A percentile compares a stretch with the other conserved stretches of the same genome.
Evolutionary conservation across 2,329 filamentous ascomycete genomes (phyloP).

Genomic region (Truncatella angustata): DNA sequence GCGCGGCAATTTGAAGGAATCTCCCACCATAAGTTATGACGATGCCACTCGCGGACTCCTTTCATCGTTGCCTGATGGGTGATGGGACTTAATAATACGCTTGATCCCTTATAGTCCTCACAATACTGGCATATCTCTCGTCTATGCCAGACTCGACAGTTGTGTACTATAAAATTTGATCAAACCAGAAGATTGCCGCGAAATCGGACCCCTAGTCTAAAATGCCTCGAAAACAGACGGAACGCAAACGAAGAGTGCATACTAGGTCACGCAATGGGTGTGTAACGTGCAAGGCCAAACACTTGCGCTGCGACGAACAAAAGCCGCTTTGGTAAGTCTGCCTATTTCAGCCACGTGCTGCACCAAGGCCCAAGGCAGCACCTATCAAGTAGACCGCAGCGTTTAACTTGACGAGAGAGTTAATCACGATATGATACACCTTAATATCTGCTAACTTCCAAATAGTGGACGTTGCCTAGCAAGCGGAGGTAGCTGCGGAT

Average conservation of each 20-base stretch:
- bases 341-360: neutral
- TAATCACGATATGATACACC: too few species aligned
- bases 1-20: neutral
- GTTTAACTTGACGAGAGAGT: too few species aligned
- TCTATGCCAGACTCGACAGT: neutral
- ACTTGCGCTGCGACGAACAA: slow-evolving; percentile 24
- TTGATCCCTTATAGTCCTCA: neutral
- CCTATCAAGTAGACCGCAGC: too few species aligned
- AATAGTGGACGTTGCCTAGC: slow-evolving; percentile 23
- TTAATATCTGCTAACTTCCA: slow-evolving; percentile 13
- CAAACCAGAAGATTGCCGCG: too few species aligned
- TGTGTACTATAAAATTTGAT: too few species aligned
- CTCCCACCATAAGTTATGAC: neutral
- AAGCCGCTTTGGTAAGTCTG: slow-evolving; percentile 23
- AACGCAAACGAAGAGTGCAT: slow-evolving; percentile 11
- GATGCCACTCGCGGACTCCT: neutral
- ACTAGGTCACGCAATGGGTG: slow-evolving; percentile 24
- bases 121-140: neutral
- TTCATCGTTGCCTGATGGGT: neutral
- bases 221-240: slow-evolving; percentile 3
- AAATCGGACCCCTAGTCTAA: too few species aligned
- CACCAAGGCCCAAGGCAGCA: too few species aligned
- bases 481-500: slow-evolving; percentile 22
- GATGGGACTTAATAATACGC: neutral
- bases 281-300: slow-evolving; percentile 23